These are phyloP conservation scores for Platanthera zijinensis DNA, from an alignment of 106 monocot species.

Conservation along the genomic window DNA sequence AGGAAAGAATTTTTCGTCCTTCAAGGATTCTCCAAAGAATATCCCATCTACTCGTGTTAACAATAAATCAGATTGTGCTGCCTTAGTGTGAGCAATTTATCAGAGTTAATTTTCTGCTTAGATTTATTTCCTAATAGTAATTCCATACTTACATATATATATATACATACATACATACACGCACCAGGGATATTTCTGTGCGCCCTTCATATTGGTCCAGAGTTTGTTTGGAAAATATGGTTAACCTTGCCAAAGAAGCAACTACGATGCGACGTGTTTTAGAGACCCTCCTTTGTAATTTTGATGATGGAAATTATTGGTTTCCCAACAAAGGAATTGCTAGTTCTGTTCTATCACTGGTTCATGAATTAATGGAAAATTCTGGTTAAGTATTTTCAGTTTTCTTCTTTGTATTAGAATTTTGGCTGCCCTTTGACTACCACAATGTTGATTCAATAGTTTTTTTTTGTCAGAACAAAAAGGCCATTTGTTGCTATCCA, in stretches of 20 bases:
- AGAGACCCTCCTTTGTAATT: slow-evolving; percentile 56
- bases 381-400: slow-evolving; percentile 36
- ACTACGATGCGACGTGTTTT: slow-evolving; percentile 78
- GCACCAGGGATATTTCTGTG: slow-evolving; percentile 42
- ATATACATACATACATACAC: slow-evolving; percentile 10
- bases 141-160: slow-evolving; percentile 2
- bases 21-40: slow-evolving; percentile 24
- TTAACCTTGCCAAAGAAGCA: slow-evolving; percentile 75
- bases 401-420: slow-evolving; percentile 2
- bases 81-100: slow-evolving; percentile 23
- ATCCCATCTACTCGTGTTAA: slow-evolving; percentile 5
- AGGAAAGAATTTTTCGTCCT: slow-evolving; percentile 19
- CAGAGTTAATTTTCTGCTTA: neutral
- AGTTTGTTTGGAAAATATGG: slow-evolving; percentile 65
- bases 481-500: slow-evolving; percentile 59
- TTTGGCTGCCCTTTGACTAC: neutral
- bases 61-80: slow-evolving; percentile 14
- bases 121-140: neutral
- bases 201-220: slow-evolving; percentile 66
- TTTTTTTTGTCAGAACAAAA: slow-evolving; percentile 56
- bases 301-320: slow-evolving; percentile 67
- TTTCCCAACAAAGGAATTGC: slow-evolving; percentile 55
- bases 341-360: slow-evolving; percentile 51
- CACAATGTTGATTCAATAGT: slow-evolving; percentile 4
- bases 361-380: slow-evolving; percentile 64